These are phyloP conservation scores for Mycena alexandri DNA, from an alignment of 768 basidiomycete genomes.

Conservation along the genomic window DNA sequence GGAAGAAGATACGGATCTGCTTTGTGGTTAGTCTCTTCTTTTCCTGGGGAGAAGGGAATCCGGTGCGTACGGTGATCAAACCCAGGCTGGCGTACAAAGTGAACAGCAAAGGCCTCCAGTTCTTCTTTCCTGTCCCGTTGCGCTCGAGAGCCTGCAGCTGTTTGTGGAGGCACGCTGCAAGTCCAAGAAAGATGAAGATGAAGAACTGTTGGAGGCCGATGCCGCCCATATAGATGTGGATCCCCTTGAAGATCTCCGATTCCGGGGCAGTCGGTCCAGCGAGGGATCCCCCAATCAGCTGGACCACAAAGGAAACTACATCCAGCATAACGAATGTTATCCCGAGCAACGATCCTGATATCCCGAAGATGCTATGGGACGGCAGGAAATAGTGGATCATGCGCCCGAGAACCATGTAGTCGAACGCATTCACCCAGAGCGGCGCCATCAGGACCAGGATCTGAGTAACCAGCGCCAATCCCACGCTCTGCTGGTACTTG, in stretches of 20 bases:
- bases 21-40: conserved; percentile 16
- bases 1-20: conserved; percentile 38
- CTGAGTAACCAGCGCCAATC: conserved; percentile 26
- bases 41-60: conserved; percentile 2
- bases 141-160: conserved; percentile 20
- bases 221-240: conserved; percentile 42
- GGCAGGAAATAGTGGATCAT: conserved; percentile 40
- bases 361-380: conserved; percentile 32
- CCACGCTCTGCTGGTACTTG: conserved; percentile 17
- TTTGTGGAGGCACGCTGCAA: conserved; percentile 25
- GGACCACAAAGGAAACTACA: conserved; percentile 38
- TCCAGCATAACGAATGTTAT: conserved; percentile 35
- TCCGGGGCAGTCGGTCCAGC: conserved; percentile 19
- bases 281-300: conserved; percentile 33
- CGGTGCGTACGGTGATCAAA: conserved; percentile 17
- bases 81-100: conserved; percentile 25
- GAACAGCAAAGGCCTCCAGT: conserved; percentile 21
- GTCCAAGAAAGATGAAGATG: conserved; percentile 36
- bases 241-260: conserved; percentile 29
- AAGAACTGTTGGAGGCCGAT: conserved; percentile 42
- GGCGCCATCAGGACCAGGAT: conserved; percentile 40
- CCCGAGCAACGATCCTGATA: conserved; percentile 33
- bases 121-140: conserved; percentile 23
- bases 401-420: conserved; percentile 39
- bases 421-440: conserved; percentile 43